Base-by-base conservation (phyloP, 768 basidiomycete species). In the Chalciporus sphaerocephalus region DNA sequence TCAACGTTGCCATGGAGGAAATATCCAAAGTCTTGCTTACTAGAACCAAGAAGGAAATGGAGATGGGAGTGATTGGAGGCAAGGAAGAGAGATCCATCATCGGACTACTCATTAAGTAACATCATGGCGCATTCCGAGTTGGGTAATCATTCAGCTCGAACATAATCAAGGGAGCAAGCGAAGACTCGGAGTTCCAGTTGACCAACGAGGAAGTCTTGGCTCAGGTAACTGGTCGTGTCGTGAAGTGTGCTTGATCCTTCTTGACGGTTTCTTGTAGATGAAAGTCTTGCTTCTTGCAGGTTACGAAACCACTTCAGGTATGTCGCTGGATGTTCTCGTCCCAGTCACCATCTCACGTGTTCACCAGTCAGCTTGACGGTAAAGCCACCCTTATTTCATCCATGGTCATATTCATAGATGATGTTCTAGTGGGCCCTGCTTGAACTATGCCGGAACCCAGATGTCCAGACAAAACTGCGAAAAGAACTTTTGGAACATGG, bases 351-450 rank as follows among this genome's bases (percentile, higher is more conserved):
- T 4, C 40, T 43, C 20, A 12, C 4, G 18, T 30, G 7, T 1
- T 13, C 21, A 6, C 13, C 35, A 62, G 60, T 54, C 8, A 52
- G 21, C 25, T 28, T 62, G 38, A 58, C 47, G 9, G 56, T 52
- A 27, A 39, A n/a, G 0, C 4, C 9, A 11, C 12, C 6, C 0
- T 10, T 28, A 18, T 2, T 4, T 30, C 24, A 9, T 13, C 1
- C 18, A 8, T 16, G 1, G 28, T 21, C 17, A 12, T 0, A 18
- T 32, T 24, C 2, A 39, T n/a, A 13, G 3, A 1, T 12, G 36
- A 7, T 11, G 2, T 1, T 28, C 15, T 18, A 76, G 75, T 83
- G 81, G 79, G 74, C 76, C 1, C 64, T 84, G 0, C 71, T 83
- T n/a, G 80, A 82, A 49, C 68, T 83, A 0, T 70, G 65, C 2